A percentile compares a stretch with the other conserved stretches of the same genome.
These are phyloP conservation scores for Ballota nigra DNA, from an alignment of 257 asterid genomes.

Conservation along the genomic window DNA sequence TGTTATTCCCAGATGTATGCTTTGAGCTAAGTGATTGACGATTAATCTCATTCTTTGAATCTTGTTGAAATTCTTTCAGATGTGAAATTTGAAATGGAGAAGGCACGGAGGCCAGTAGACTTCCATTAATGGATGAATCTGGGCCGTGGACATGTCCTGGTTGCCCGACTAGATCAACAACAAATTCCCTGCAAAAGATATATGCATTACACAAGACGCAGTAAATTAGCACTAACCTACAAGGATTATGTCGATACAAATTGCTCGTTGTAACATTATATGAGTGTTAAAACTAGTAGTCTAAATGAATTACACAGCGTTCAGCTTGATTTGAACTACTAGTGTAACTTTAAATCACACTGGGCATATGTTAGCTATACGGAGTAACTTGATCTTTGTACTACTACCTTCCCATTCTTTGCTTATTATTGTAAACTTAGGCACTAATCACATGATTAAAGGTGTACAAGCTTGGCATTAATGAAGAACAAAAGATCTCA, in stretches of 20 bases:
- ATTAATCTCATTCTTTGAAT: slow-evolving; percentile 32
- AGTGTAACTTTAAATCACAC: not conserved
- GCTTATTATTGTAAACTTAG: not conserved
- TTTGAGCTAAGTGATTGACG: slow-evolving; percentile 44
- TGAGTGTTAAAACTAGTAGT: not conserved
- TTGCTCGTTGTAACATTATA: not conserved
- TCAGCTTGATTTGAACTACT: not conserved
- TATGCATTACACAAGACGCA: slow-evolving; percentile 18
- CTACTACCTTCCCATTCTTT: not conserved
- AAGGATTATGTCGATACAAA: not conserved
- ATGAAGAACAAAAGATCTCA: slow-evolving; percentile 21
- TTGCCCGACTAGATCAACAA: slow-evolving; percentile 89
- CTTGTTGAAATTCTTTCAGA: slow-evolving; percentile 62
- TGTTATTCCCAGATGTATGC: slow-evolving; percentile 28
- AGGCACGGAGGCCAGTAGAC: slow-evolving; percentile 60
- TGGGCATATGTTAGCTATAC: not conserved
- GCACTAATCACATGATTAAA: not conserved
- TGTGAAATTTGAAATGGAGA: slow-evolving; percentile 84
- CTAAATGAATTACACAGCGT: not conserved
- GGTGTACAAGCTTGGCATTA: not conserved
- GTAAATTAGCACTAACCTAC: not conserved
- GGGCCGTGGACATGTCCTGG: slow-evolving; percentile 84
- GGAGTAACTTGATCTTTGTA: not conserved
- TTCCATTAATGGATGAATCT: slow-evolving; percentile 79
- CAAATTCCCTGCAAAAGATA: slow-evolving; percentile 69